A percentile compares a stretch with the other conserved stretches of the same genome.
Evolutionary conservation across 805 yeast species (phyloP).

Genomic region (Pichia membranifaciens): DNA sequence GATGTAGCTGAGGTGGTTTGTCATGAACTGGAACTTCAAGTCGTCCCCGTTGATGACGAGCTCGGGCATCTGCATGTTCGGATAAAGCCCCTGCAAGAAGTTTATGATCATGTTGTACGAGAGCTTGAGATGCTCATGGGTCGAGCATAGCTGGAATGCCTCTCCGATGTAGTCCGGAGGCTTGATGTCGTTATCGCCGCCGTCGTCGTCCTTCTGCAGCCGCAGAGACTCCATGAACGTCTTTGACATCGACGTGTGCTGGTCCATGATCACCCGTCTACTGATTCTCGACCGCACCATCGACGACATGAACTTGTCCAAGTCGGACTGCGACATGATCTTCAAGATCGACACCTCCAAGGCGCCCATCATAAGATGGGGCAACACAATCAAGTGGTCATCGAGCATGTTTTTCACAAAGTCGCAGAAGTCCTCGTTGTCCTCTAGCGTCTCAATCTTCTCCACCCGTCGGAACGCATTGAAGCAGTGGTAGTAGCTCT

Average conservation of each 20-base stretch:
- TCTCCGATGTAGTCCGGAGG: slow-evolving; percentile 64
- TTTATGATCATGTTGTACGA: slow-evolving; percentile 49
- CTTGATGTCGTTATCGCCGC: slow-evolving; percentile 20
- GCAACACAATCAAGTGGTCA: slow-evolving; percentile 74
- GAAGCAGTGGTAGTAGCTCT: slow-evolving; percentile 83
- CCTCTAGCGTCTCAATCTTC: slow-evolving; percentile 59
- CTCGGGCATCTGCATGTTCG: slow-evolving; percentile 62
- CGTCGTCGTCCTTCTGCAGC: slow-evolving; percentile 18
- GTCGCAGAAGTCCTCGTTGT: slow-evolving; percentile 67
- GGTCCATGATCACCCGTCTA: slow-evolving; percentile 85
- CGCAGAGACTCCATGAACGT: slow-evolving; percentile 39
- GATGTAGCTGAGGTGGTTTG: slow-evolving; percentile 79
- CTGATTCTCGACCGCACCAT: slow-evolving; percentile 82
- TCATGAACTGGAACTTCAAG: slow-evolving; percentile 72
- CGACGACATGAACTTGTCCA: slow-evolving; percentile 71
- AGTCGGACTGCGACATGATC: slow-evolving; percentile 50
- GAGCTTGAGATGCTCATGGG: slow-evolving; percentile 54
- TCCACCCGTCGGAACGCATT: slow-evolving; percentile 76
- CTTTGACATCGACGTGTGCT: slow-evolving; percentile 74
- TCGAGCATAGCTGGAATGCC: slow-evolving; percentile 74
- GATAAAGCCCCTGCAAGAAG: slow-evolving; percentile 49
- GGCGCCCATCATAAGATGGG: slow-evolving; percentile 91
- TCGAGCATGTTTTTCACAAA: slow-evolving; percentile 60
- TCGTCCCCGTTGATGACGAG: slow-evolving; percentile 72
- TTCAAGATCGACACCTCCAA: slow-evolving; percentile 65